These are phyloP conservation scores for Serpula lacrymans DNA, from an alignment of 768 basidiomycete species.

Conservation along the genomic window DNA sequence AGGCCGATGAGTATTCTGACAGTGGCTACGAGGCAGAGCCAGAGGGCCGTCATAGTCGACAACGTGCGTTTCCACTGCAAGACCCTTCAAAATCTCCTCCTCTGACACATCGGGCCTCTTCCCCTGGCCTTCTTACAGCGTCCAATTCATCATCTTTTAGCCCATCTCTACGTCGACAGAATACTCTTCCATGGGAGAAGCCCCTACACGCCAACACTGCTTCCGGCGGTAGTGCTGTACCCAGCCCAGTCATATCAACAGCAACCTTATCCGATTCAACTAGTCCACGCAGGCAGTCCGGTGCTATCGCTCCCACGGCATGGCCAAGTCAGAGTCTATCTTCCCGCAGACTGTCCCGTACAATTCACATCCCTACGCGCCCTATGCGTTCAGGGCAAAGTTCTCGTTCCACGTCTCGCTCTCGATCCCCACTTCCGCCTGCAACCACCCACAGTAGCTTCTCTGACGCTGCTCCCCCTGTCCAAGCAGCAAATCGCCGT, in stretches of 20 bases:
- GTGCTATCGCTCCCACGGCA: conserved; percentile 43
- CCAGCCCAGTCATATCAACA: conserved; percentile 59
- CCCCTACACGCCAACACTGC: conserved; percentile 41
- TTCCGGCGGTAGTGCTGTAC: conserved; percentile 53
- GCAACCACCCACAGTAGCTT: conserved; percentile 62
- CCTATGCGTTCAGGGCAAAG: conserved; percentile 72
- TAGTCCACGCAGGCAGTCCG: conserved; percentile 63
- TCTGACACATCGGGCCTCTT: conserved; percentile 55
- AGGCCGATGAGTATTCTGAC: conserved; percentile 75
- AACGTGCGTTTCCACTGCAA: conserved; percentile 66
- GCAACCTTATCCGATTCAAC: conserved; percentile 61
- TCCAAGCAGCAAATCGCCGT: conserved; percentile 58
- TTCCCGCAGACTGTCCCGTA: conserved; percentile 81
- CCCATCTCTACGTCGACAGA: conserved; percentile 67
- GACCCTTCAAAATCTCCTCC: conserved; percentile 31
- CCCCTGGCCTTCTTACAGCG: conserved; percentile 55
- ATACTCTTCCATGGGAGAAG: conserved; percentile 64
- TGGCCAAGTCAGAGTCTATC: conserved; percentile 56
- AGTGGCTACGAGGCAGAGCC: conserved; percentile 78
- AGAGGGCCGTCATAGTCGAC: conserved; percentile 61
- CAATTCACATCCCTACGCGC: conserved; percentile 71
- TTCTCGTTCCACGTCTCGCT: conserved; percentile 93
- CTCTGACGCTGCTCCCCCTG: conserved; percentile 44
- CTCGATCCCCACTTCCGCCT: conserved; percentile 86
- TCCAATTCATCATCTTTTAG: conserved; percentile 65